Percentiles rank a stretch among this genome's conserved stretches.
phyloP scores from a whole-genome alignment of 2,329 filamentous ascomycete genomes.

The Colletotrichum magnum region DNA sequence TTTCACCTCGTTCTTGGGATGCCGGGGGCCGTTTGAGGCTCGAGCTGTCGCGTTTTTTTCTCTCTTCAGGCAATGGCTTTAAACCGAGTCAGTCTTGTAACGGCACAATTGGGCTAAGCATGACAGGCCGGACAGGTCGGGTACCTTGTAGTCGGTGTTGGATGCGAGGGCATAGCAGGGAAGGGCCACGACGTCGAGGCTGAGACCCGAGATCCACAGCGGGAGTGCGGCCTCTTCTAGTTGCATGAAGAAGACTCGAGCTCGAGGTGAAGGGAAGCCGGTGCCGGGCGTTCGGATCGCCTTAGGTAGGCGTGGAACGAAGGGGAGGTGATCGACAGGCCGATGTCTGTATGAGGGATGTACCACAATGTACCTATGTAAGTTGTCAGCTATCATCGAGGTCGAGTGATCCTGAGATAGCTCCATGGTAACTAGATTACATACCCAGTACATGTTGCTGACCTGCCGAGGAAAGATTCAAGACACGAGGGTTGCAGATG shows the following conservation, averaged over 20 bases:
- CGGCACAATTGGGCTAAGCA: conserved; percentile 11
- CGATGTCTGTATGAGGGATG: too few species aligned
- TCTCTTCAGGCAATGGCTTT: background rate
- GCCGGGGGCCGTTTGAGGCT: conserved; percentile 10
- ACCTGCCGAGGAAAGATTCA: background rate
- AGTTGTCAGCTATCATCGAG: too few species aligned
- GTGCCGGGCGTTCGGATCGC: conserved; percentile 11
- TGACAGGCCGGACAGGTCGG: conserved; percentile 10
- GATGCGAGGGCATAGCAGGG: conserved; percentile 6
- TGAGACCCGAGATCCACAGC: conserved; percentile 8
- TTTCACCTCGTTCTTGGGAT: background rate
- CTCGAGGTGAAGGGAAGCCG: conserved; percentile 7
- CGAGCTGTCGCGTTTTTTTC: background rate
- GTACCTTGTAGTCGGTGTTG: background rate
- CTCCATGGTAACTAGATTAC: background rate
- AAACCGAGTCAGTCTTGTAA: conserved; percentile 24
- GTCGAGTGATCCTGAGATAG: too few species aligned
- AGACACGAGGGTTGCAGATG: background rate
- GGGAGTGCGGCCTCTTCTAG: conserved; percentile 2
- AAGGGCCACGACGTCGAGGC: background rate
- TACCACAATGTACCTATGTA: too few species aligned
- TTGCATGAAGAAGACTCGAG: background rate
- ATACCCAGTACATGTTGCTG: too few species aligned
- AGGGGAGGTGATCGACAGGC: background rate
- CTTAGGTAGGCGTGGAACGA: background rate